A percentile compares a stretch with the other conserved stretches of the same genome.
Evolutionary conservation across 225 moss, liverwort and hornwort genomes (phyloP).

Genomic region (Polytrichum commune): DNA sequence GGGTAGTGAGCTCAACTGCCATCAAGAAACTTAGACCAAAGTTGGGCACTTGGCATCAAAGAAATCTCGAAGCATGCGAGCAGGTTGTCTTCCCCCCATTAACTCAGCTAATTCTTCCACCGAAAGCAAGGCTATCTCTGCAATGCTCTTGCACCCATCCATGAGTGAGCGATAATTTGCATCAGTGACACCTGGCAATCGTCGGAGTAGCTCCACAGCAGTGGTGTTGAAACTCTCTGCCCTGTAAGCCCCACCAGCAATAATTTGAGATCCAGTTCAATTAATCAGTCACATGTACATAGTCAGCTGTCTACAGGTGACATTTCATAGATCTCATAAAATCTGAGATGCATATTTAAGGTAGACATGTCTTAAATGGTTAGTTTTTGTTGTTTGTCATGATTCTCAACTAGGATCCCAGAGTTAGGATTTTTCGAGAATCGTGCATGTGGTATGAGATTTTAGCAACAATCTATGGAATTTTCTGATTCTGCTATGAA

Average conservation of each 20-base stretch:
- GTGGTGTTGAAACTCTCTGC: slow-evolving; percentile 92
- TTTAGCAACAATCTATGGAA: no score
- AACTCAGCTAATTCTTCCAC: slow-evolving; percentile 78
- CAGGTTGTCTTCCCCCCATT: slow-evolving; percentile 90
- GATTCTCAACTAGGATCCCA: no score
- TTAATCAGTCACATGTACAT: no score
- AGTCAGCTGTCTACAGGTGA: no score
- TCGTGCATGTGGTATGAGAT: no score
- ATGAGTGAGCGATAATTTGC: slow-evolving; percentile 92
- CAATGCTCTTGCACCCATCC: slow-evolving; percentile 86
- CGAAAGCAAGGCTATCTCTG: slow-evolving; percentile 77
- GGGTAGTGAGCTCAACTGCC: neutral
- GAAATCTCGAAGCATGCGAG: slow-evolving; percentile 92
- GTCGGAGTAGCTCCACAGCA: slow-evolving; percentile 85
- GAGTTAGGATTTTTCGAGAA: no score
- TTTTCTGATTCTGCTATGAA: no score
- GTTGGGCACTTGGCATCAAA: slow-evolving; percentile 95
- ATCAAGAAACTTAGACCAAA: slow-evolving; percentile 11
- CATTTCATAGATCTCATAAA: no score
- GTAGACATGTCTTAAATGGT: no score
- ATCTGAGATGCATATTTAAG: no score
- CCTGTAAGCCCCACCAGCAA: slow-evolving; percentile 34
- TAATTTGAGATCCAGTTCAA: no score
- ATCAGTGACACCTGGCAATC: slow-evolving; percentile 94
- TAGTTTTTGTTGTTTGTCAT: no score